Conservation (phyloP, 306 rosid species). For the Erythrophleum fordii region DNA sequence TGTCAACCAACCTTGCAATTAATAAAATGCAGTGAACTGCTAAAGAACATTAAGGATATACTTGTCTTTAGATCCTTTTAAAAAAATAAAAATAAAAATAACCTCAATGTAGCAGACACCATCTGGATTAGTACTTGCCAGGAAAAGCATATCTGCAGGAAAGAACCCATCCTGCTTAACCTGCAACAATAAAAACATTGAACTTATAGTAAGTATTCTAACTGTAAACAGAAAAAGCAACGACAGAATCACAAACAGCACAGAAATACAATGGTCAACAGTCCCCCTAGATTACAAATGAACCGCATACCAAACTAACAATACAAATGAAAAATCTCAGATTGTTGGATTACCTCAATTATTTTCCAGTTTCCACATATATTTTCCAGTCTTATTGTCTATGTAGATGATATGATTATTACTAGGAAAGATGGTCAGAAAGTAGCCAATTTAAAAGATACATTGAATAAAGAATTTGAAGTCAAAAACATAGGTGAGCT, state of each 20-base stretch:
- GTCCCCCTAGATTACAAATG: constrained; percentile 11
- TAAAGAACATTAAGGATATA: constrained; percentile 31
- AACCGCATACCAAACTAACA: constrained; percentile 18
- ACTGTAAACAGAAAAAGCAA: constrained; percentile 15
- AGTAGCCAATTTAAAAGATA: no score
- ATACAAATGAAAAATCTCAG: constrained; percentile 12
- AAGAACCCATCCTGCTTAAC: constrained; percentile 81
- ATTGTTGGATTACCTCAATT: background rate
- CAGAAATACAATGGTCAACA: constrained; percentile 14
- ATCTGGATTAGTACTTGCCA: constrained; percentile 85
- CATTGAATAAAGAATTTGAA: no score
- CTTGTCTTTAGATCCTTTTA: constrained; percentile 18
- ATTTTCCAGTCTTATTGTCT: no score
- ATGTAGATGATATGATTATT: no score
- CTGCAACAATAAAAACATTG: constrained; percentile 50
- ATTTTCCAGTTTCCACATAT: background rate
- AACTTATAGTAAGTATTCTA: constrained; percentile 14
- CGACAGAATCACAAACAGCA: constrained; percentile 20
- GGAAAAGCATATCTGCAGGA: constrained; percentile 92
- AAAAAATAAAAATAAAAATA: constrained; percentile 1
- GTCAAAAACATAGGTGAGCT: no score
- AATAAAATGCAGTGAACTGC: constrained; percentile 9
- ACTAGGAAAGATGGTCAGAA: no score
- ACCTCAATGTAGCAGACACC: constrained; percentile 98
- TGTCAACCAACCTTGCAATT: constrained; percentile 39